These are phyloP conservation scores for Mimosa pudica DNA, from an alignment of 306 rosid species.

Conservation along the genomic window DNA sequence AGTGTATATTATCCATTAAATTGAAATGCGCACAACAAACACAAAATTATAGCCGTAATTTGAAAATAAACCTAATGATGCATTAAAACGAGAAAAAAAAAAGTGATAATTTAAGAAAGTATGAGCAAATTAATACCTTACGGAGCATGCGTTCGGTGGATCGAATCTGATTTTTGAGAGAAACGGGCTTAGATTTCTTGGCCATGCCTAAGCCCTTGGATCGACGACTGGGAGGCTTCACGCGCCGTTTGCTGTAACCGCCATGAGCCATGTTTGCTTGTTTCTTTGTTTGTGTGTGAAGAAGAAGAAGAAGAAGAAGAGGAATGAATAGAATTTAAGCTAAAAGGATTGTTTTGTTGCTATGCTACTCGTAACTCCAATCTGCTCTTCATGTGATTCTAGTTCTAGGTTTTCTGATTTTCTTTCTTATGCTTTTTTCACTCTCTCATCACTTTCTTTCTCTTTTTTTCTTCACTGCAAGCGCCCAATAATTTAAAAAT, in stretches of 20 bases:
- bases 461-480: no score
- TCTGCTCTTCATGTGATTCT: background rate
- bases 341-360: background rate
- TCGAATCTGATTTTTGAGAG: conserved; percentile 95
- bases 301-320: background rate
- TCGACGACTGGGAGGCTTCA: conserved; percentile 70
- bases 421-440: background rate
- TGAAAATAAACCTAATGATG: no score
- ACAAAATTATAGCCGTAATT: no score
- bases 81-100: background rate
- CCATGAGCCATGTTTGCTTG: conserved; percentile 78
- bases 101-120: background rate
- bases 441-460: background rate
- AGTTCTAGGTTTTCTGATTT: conserved; percentile 8
- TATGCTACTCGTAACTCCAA: background rate
- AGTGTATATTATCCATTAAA: no score
- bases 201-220: conserved; percentile 61
- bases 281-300: no score
- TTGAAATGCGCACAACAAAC: no score
- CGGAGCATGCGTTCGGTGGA: conserved; percentile 91
- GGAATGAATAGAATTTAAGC: background rate
- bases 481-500: no score
- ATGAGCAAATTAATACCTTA: conserved; percentile 62
- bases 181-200: conserved; percentile 79
- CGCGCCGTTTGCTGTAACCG: conserved; percentile 85